phyloP scores from a whole-genome alignment of 768 basidiomycete species.

The Rhizopogon salebrosus region DNA sequence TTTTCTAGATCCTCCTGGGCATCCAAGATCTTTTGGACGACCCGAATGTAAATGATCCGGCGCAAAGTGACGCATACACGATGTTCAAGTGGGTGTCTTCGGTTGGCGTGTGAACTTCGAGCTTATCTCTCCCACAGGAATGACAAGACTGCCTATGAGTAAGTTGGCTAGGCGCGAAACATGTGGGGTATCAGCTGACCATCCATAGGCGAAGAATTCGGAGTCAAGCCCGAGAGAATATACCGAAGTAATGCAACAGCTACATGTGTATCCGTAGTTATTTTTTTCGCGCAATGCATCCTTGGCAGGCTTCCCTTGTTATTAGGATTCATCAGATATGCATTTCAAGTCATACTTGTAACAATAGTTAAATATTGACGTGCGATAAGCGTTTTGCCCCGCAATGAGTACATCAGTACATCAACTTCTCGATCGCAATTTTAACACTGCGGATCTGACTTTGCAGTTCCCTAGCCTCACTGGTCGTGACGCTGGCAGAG shows the following conservation, averaged over 20 bases:
- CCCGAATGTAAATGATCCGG: conserved; percentile 96
- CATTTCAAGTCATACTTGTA: too few relatives aligned
- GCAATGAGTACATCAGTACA: conserved; percentile 27
- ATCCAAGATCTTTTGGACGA: conserved; percentile 95
- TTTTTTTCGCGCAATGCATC: background rate
- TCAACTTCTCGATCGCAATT: conserved; percentile 43
- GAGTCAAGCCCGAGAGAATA: conserved; percentile 84
- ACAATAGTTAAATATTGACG: too few relatives aligned
- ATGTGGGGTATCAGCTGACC: background rate
- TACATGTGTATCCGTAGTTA: background rate
- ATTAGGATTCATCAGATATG: too few relatives aligned
- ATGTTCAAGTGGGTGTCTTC: conserved; percentile 86
- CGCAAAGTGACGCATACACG: conserved; percentile 97
- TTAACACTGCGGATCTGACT: conserved; percentile 89
- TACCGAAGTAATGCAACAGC: conserved; percentile 57
- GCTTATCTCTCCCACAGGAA: conserved; percentile 50
- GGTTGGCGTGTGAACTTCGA: background rate
- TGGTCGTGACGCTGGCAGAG: conserved; percentile 93
- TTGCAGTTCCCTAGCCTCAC: conserved; percentile 85
- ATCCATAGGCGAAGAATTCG: conserved; percentile 66
- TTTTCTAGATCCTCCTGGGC: conserved; percentile 79
- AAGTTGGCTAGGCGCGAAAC: conserved; percentile 24
- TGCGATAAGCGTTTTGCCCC: background rate
- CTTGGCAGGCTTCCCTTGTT: too few relatives aligned
- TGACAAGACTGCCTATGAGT: conserved; percentile 92